Evolutionary conservation across 768 basidiomycete genomes (phyloP).

Genomic region (Panaeolus papilionaceus): DNA sequence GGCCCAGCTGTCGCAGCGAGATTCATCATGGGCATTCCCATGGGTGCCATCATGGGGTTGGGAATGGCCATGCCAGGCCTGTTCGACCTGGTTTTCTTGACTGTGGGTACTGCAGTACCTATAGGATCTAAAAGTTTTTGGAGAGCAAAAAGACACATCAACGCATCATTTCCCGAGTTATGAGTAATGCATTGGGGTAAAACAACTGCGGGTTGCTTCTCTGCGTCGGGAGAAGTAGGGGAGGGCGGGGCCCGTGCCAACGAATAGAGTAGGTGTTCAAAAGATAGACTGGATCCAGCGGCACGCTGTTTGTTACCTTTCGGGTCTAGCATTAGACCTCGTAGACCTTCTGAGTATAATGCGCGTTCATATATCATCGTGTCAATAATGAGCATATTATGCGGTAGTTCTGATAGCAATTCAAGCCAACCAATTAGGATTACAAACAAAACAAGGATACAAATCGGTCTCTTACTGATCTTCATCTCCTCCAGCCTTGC

Average conservation of each 20-base stretch:
- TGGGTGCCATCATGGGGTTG: slow-evolving; percentile 21
- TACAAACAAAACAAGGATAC: slow-evolving; percentile 2
- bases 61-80: slow-evolving; percentile 16
- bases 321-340: slow-evolving; percentile 67
- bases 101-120: slow-evolving; percentile 42
- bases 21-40: slow-evolving; percentile 31
- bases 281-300: slow-evolving; percentile 61
- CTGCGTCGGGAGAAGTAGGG: slow-evolving; percentile 16
- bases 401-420: slow-evolving; percentile 63
- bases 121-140: slow-evolving; percentile 72
- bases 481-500: slow-evolving; percentile 77
- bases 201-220: slow-evolving; percentile 29
- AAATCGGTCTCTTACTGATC: slow-evolving; percentile 61
- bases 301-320: slow-evolving; percentile 58
- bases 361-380: slow-evolving; percentile 66
- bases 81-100: slow-evolving; percentile 36
- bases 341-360: slow-evolving; percentile 62
- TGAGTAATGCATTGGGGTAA: slow-evolving; percentile 56
- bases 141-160: slow-evolving; percentile 69
- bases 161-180: slow-evolving; percentile 85
- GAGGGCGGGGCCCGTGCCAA: slow-evolving; percentile 47
- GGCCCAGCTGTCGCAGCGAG: slow-evolving; percentile 21
- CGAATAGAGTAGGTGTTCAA: slow-evolving; percentile 67
- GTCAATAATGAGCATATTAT: slow-evolving; percentile 75
- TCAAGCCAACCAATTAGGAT: slow-evolving; percentile 10